These are phyloP conservation scores for Stagonosporopsis cucurbitacearum DNA, from an alignment of 2,329 filamentous ascomycete genomes.

Conservation along the genomic window DNA sequence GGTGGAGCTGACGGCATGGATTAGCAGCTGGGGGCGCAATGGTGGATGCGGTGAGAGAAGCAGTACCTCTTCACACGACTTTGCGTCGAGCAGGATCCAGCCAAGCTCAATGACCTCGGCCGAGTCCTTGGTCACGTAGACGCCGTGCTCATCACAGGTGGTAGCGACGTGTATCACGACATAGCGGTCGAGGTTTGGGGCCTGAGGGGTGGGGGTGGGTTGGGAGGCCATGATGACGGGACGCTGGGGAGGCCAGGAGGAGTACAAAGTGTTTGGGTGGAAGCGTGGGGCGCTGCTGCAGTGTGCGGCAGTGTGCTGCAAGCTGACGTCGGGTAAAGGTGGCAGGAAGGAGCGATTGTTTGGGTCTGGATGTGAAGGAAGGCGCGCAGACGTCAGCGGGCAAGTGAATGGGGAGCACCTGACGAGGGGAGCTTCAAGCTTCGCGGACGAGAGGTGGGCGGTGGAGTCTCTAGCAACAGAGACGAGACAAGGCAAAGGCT, in stretches of 20 bases:
- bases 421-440: constrained; percentile 27
- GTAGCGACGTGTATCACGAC: constrained; percentile 98
- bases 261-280: not conserved
- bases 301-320: constrained; percentile 16
- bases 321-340: constrained; percentile 18
- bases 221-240: constrained; percentile 36
- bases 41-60: constrained; percentile 15
- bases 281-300: constrained; percentile 14
- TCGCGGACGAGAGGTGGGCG: constrained; percentile 25
- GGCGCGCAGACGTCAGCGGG: constrained; percentile 35
- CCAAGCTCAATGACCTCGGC: constrained; percentile 99
- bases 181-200: constrained; percentile 79
- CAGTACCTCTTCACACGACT: constrained; percentile 85
- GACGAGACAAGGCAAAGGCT: constrained; percentile 25
- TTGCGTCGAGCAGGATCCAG: constrained; percentile 94
- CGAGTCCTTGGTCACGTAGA: constrained; percentile 99
- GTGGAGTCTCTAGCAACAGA: constrained; percentile 26
- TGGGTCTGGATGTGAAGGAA: constrained; percentile 17
- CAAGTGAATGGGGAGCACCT: constrained; percentile 28
- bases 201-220: constrained; percentile 40
- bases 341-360: constrained; percentile 20
- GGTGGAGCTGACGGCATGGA: constrained; percentile 72
- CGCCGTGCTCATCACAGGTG: constrained; percentile 98
- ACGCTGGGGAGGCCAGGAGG: constrained; percentile 15
- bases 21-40: constrained; percentile 32